Evolutionary conservation across 306 rosid species (phyloP).

Genomic region (apple (Malus domestica)): DNA sequence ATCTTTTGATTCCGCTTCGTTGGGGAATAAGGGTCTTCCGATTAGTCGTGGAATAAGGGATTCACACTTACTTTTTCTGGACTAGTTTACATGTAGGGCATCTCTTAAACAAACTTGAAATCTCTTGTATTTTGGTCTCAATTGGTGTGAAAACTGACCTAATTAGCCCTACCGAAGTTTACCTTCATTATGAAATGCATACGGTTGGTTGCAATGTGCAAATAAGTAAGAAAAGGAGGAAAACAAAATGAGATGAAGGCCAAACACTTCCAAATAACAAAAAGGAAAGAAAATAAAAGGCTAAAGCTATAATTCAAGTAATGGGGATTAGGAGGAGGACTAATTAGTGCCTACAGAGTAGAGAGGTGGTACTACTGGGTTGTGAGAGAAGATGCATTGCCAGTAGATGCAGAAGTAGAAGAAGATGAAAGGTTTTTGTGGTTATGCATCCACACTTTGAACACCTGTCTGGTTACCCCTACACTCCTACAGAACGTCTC

Average conservation of each 20-base stretch:
- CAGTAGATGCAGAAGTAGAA: conserved; percentile 43
- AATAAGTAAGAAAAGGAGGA: not conserved
- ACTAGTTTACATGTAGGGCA: no score
- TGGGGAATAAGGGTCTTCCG: no score
- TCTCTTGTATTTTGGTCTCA: no score
- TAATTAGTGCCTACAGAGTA: not conserved
- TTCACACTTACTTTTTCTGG: no score
- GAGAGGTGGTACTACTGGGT: conserved; percentile 23
- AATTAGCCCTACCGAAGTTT: no score
- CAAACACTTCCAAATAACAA: not conserved
- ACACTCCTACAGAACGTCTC: conserved; percentile 62
- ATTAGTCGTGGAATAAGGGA: no score
- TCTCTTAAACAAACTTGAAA: no score
- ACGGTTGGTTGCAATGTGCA: no score
- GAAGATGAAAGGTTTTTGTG: conserved; percentile 56
- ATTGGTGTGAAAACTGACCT: no score
- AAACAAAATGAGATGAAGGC: not conserved
- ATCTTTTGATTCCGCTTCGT: no score
- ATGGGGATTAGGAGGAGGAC: not conserved
- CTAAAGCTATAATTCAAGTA: not conserved
- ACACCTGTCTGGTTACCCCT: conserved; percentile 64
- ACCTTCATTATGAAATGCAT: no score
- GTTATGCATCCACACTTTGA: conserved; percentile 92
- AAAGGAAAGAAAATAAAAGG: not conserved
- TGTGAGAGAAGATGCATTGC: conserved; percentile 59